Evolutionary conservation across 257 asterid species (phyloP).

Genomic region (Thymus quinquecostatus): DNA sequence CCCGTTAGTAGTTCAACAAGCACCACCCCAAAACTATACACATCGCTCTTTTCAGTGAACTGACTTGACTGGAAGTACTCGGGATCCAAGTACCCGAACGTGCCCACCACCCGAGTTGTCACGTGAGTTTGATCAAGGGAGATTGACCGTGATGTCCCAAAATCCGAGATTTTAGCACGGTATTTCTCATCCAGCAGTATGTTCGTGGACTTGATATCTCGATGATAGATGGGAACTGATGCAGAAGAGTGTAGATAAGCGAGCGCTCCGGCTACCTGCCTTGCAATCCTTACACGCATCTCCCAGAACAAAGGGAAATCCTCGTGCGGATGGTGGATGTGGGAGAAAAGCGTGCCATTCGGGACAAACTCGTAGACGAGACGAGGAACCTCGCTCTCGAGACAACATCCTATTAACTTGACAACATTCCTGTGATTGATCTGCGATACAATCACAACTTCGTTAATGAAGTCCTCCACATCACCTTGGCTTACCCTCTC

Average conservation of each 20-base stretch:
- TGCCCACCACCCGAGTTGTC: slow-evolving; percentile 42
- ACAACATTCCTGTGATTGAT: slow-evolving; percentile 43
- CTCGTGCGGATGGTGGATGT: slow-evolving; percentile 33
- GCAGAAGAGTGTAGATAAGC: slow-evolving; percentile 46
- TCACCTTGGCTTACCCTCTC: slow-evolving; percentile 31
- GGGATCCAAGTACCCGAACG: slow-evolving; percentile 48
- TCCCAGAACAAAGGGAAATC: slow-evolving; percentile 40
- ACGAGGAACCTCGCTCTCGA: slow-evolving; percentile 38
- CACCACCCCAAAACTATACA: slow-evolving; percentile 42
- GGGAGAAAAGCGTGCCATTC: slow-evolving; percentile 31
- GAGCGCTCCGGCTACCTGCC: slow-evolving; percentile 41
- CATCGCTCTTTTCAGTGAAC: slow-evolving; percentile 48
- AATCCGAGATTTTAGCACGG: slow-evolving; percentile 39
- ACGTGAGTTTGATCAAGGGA: slow-evolving; percentile 43
- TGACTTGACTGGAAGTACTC: slow-evolving; percentile 45
- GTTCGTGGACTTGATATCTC: slow-evolving; percentile 42
- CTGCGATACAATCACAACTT: slow-evolving; percentile 45
- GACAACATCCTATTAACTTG: slow-evolving; percentile 37
- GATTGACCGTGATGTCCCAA: slow-evolving; percentile 40
- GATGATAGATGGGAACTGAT: slow-evolving; percentile 36
- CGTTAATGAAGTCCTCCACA: slow-evolving; percentile 43
- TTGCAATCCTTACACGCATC: slow-evolving; percentile 36
- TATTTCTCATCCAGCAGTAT: slow-evolving; percentile 43
- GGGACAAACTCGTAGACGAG: slow-evolving; percentile 38
- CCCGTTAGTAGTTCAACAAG: slow-evolving; percentile 47